A percentile compares a stretch with the other conserved stretches of the same genome.
phyloP scores from a whole-genome alignment of 1,284 basidiomycete species.

The Fomitopsis palustris region DNA sequence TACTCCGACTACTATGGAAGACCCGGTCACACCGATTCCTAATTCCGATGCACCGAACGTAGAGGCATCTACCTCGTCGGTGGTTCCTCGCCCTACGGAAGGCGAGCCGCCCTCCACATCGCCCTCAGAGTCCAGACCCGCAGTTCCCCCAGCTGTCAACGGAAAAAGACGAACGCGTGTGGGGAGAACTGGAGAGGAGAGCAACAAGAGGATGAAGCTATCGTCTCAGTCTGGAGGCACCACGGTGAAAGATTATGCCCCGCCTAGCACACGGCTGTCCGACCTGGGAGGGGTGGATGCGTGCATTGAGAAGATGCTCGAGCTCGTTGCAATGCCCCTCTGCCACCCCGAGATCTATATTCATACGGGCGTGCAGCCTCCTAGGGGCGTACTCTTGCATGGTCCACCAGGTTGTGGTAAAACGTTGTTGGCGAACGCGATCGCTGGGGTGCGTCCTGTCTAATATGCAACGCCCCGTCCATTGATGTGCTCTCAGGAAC shows the following conservation, averaged over 20 bases:
- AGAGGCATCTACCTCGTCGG: conserved; percentile 1
- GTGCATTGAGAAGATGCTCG: conserved; percentile 91
- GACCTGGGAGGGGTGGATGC: conserved; percentile 87
- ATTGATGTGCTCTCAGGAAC: conserved; percentile 52
- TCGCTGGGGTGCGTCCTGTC: conserved; percentile 77
- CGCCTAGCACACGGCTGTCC: conserved; percentile 71
- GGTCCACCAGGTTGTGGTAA: conserved; percentile 98
- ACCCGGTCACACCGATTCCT: conserved; percentile 22
- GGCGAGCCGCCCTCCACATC: conserved; percentile 8
- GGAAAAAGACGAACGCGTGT: conserved; percentile 59
- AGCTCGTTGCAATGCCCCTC: conserved; percentile 93
- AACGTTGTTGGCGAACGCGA: conserved; percentile 87
- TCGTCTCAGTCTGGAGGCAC: conserved; percentile 14
- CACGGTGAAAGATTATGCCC: conserved; percentile 55
- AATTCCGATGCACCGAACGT: not conserved
- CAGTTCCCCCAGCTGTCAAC: conserved; percentile 28
- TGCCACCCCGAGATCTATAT: conserved; percentile 95
- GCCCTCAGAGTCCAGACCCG: conserved; percentile 20
- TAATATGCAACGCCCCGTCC: conserved; percentile 8
- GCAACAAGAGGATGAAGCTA: conserved; percentile 52
- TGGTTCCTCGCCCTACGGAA: conserved; percentile 7
- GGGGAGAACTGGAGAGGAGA: conserved; percentile 42
- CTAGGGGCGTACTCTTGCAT: conserved; percentile 91
- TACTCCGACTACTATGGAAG: conserved; percentile 24
- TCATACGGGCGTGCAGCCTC: conserved; percentile 90